Base-by-base conservation (phyloP, 768 basidiomycete genomes). In the Auriscalpium vulgare region DNA sequence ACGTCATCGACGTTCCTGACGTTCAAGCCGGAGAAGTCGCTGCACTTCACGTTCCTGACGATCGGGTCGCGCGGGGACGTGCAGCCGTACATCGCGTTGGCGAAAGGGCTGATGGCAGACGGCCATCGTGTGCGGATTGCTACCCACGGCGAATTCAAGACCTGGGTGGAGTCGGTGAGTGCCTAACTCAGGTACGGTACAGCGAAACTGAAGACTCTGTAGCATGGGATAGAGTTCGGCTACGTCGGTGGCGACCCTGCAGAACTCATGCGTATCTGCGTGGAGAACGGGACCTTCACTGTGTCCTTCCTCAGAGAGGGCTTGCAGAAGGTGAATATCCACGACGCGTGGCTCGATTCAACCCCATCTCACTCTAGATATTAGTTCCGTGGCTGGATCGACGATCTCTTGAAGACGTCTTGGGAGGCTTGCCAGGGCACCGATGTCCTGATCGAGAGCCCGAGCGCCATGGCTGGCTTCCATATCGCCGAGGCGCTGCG, bases 31-130 rank as follows among this genome's bases (percentile, higher is more conserved):
- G 79, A 81, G 63, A 80, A 88, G 62, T 75, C 89, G 2, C 71
- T 99, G 58, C 87, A 84, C 63, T 91, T 99, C 65, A 97, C 97
- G 0, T 93, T 95, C 72, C 72, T 98, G 59, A 97, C 95, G 1
- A 97, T 99, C 62, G 95, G 95, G 7, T 94, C 92, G 19, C 81
- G 95, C 51, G 95, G 95, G 51, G 95, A 99, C 68, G 97, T 98
- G 9, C 95, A 99, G 69, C 95, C 95, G 10, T 99, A 98, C 67
- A 98, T 99, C 63, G 87, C 97, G 2, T 77, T 99, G 9, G 90
- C 91, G 21, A 97, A 95, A 69, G 95, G 93, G 0, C 72, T 95
- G 23, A 85, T 91, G 71, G 82, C 84, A 6, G 91, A 95, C 68
- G 95, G 95, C 0, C 95, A 99, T 70, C 79, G 74, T 44, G 87